Percentiles rank a stretch among this genome's conserved stretches.
These are phyloP conservation scores for Ganoderma boninense DNA, from an alignment of 1,284 basidiomycete species.

Conservation along the genomic window DNA sequence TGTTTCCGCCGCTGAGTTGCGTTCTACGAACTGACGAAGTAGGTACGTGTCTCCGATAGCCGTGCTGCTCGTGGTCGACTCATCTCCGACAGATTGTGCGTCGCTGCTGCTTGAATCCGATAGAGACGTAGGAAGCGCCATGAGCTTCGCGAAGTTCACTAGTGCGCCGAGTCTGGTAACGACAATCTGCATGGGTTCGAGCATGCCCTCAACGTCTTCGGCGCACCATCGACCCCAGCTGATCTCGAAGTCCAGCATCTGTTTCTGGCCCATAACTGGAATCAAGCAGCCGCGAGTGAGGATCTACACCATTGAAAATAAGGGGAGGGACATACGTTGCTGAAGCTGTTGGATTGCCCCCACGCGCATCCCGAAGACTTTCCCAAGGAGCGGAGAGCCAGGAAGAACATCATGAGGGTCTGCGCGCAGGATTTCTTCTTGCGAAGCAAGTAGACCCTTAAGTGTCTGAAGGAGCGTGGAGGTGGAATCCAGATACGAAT, in stretches of 20 bases:
- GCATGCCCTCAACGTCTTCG: slow-evolving; percentile 56
- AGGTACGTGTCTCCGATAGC: slow-evolving; percentile 48
- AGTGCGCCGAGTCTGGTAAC: slow-evolving; percentile 53
- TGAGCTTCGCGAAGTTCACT: slow-evolving; percentile 42
- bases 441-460: slow-evolving; percentile 47
- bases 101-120: slow-evolving; percentile 16
- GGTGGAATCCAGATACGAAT: slow-evolving; percentile 49
- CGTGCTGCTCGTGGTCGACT: slow-evolving; percentile 10
- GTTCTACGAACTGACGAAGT: slow-evolving; percentile 48
- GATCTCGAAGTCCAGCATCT: slow-evolving; percentile 60
- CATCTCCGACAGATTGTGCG: slow-evolving; percentile 16
- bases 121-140: slow-evolving; percentile 30
- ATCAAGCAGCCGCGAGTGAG: neutral
- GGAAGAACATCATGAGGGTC: slow-evolving; percentile 43
- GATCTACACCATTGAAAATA: neutral
- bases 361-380: slow-evolving; percentile 37
- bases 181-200: slow-evolving; percentile 51
- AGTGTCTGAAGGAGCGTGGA: slow-evolving; percentile 45
- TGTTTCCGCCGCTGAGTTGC: slow-evolving; percentile 44
- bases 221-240: slow-evolving; percentile 64
- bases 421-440: slow-evolving; percentile 51
- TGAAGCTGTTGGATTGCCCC: slow-evolving; percentile 38
- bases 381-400: slow-evolving; percentile 43
- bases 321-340: slow-evolving; percentile 29
- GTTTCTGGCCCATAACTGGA: slow-evolving; percentile 50